Evolutionary conservation across 192 early-diverging fungal genomes (phyloP), one percentile per base, ranked within the genome.

Genomic region (Entomortierella parvispora): DNA sequence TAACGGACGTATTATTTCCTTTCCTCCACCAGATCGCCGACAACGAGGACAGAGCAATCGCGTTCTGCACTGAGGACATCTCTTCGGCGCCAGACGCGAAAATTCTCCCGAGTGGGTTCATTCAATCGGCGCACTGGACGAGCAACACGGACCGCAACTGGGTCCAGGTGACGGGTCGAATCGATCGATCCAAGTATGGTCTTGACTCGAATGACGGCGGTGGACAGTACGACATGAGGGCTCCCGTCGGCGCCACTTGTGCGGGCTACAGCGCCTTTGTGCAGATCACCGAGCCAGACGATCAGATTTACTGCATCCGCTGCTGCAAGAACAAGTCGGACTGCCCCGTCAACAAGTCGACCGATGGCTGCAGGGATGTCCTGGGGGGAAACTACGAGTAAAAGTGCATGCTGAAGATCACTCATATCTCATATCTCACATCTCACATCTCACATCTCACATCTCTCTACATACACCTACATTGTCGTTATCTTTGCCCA

Each of bases 111-210:
- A 20, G 15, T 10, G 80, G 77, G 25, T 65, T 84, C 28, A 80
- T 84, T 57, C 57, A 76, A 46, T 76, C 72, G 4, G 68, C 78
- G 29, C 75, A 84, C 55, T 81, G 71, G 50, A 76, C 80, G 23
- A 51, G 56, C 18, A 81, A 76, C 26, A 76, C 64, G 22, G 52
- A 56, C 2, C 2, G 23, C 18, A 18, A 26, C 15, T 83, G 62
- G 23, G 76, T 83, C 10, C 81, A 83, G 52, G 67, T 83, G 25
- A 79, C 71, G 31, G 81, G 81, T 23, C 18, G 26, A 8, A 65
- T 83, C 29, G 43, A 72, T 29, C 50, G 63, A 25, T 40, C 67
- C 53, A 58, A 61, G 20, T 83, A 83, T 42, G 55, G 56, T 34
- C 45, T 80, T 17, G 33, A 51, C n/a, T 2, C 53, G 6, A 51